Percentiles rank a stretch among this genome's conserved stretches.
Evolutionary conservation across 2,329 filamentous ascomycete genomes (phyloP).

Genomic region (Neofusicoccum sp.): DNA sequence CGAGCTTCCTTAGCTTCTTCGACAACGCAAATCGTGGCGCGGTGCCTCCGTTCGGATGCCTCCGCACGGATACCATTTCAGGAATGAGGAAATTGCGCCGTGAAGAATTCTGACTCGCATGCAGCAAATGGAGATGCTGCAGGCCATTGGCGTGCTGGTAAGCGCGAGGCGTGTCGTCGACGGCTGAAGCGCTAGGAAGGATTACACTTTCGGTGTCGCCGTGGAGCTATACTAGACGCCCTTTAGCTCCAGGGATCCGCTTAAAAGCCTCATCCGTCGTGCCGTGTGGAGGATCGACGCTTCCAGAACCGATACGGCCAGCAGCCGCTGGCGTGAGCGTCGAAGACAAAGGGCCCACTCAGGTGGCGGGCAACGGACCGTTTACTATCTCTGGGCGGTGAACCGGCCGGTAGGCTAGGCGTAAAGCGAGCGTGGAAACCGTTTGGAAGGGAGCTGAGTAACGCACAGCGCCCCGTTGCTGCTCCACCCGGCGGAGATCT

Average conservation of each 20-base stretch:
- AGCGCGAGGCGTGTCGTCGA: slow-evolving; percentile 10
- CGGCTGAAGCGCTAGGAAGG: slow-evolving; percentile 12
- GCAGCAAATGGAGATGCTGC: not conserved
- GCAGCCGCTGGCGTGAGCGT: slow-evolving; percentile 11
- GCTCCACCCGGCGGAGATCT: slow-evolving; percentile 8
- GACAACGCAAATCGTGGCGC: slow-evolving; percentile 6
- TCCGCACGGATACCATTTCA: not conserved
- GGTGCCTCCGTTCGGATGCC: not conserved
- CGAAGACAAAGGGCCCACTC: slow-evolving; percentile 2
- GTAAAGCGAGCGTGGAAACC: slow-evolving; percentile 6
- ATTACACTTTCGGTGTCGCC: slow-evolving; percentile 17
- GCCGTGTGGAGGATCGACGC: slow-evolving; percentile 18
- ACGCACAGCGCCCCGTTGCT: slow-evolving; percentile 6
- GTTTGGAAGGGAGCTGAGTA: slow-evolving; percentile 11
- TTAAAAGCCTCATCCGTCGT: slow-evolving; percentile 12
- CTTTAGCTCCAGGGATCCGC: slow-evolving; percentile 13
- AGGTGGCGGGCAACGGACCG: slow-evolving; percentile 18
- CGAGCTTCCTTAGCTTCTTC: slow-evolving; percentile 7
- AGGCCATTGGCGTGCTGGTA: slow-evolving; percentile 14
- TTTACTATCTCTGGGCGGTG: slow-evolving; percentile 2
- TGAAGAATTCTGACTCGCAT: slow-evolving; percentile 15
- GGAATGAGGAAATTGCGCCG: slow-evolving; percentile 7
- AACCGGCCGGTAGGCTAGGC: slow-evolving; percentile 10
- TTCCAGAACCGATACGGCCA: slow-evolving; percentile 11
- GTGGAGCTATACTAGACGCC: slow-evolving; percentile 14